Base-by-base conservation (phyloP, 2,329 filamentous ascomycete genomes). In the Aspergillus niger region DNA sequence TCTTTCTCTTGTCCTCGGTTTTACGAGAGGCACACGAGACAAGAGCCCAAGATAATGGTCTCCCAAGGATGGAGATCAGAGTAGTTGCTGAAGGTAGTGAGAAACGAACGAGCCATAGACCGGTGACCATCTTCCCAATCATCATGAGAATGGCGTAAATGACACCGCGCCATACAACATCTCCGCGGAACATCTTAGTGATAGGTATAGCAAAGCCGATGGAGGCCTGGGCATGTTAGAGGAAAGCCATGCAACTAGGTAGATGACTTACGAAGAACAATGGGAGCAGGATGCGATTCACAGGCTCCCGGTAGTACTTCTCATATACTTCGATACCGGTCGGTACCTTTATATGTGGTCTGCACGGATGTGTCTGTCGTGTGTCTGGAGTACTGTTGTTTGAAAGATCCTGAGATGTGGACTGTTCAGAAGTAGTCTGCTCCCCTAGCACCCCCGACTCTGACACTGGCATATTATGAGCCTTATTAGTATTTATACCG, bases 191-290 rank as follows among this genome's bases (percentile, higher is more conserved):
- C 81, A 95, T 86, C 5, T 85, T 76, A 0, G 83, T 85, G 30
- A 94, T 88, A 0, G 91, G 91, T 1, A 95, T 90, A 0, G 90
- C 88, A 70, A 94, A 93, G 0, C 91, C 91, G 38, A 94, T 89
- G 0, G 83, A 86, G 2, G 83, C 71, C 73, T 76, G 24, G 5
- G 10, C 13, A 8, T 49, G 30, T 60, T 54, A 58, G 48, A 36
- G 22, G 8, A 26, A 43, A 17, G 20, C 39, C 17, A 8, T 17
- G n/a, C 30, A n/a, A 39, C 6, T 4, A 28, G 11, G 8, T 13
- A 8, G 8, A 20, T 3, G 28, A 70, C 83, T 74, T 69, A 85
- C 89, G 68, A 93, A 93, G 75, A 93, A 92, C 59, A 91, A 83
- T 0, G 90, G 89, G 53, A 86, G 86, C 0, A 93, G 72, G 0